phyloP scores from a whole-genome alignment of 495 filamentous ascomycete species.

The Apodospora peruviana region DNA sequence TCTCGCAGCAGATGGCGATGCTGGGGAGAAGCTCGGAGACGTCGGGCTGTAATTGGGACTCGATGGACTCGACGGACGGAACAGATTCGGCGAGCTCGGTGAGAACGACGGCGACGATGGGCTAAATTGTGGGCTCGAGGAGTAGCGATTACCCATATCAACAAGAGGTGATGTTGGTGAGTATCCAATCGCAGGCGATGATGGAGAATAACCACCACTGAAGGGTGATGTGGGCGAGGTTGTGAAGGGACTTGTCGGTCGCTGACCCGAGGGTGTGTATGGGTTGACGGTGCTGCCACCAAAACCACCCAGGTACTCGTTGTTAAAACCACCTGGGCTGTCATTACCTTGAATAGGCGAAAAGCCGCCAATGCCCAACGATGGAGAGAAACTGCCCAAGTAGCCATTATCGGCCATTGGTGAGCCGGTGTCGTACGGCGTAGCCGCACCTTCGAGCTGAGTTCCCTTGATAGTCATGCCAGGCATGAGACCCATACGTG shows the following conservation, averaged over 20 bases:
- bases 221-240: conserved; percentile 69
- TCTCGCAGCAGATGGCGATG: conserved; percentile 53
- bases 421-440: conserved; percentile 89
- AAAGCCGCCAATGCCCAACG: conserved; percentile 85
- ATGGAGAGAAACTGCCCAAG: conserved; percentile 60
- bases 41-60: conserved; percentile 76
- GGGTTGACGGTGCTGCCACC: conserved; percentile 61
- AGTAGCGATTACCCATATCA: conserved; percentile 58
- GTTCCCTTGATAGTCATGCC: conserved; percentile 68
- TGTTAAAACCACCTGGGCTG: conserved; percentile 64
- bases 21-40: conserved; percentile 78
- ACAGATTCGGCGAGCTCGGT: conserved; percentile 63
- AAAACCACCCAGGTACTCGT: conserved; percentile 44
- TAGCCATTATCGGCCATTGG: conserved; percentile 72
- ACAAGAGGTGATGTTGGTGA: conserved; percentile 63
- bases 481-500: conserved; percentile 70
- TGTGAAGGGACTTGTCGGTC: conserved; percentile 71
- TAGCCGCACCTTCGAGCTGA: conserved; percentile 77
- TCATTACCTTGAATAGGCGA: conserved; percentile 84
- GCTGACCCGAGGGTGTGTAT: conserved; percentile 62
- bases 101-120: conserved; percentile 79
- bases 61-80: conserved; percentile 53
- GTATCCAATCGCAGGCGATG: conserved; percentile 60
- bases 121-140: conserved; percentile 65
- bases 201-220: conserved; percentile 61